phyloP scores from a whole-genome alignment of 306 rosid genomes.

The Arachis stenosperma region DNA sequence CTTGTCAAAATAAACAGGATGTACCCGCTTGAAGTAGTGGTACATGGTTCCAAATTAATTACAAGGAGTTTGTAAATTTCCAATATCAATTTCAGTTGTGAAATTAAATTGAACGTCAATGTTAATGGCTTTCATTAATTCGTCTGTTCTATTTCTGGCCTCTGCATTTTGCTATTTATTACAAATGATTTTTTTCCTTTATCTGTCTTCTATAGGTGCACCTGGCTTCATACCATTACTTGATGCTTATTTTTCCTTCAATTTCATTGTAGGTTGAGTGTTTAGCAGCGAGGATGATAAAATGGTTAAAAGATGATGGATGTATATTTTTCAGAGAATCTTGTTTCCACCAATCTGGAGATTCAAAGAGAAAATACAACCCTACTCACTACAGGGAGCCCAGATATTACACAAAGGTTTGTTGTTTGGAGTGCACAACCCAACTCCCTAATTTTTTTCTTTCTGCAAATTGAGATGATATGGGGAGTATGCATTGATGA shows the following conservation, averaged over 20 bases:
- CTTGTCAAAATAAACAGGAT: conserved; percentile 8
- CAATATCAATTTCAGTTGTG: conserved; percentile 3
- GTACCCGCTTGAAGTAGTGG: conserved; percentile 2
- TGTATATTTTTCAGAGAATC: conserved; percentile 90
- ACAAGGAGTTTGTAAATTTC: conserved; percentile 1
- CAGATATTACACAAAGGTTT: conserved; percentile 89
- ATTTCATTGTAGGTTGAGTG: conserved; percentile 58
- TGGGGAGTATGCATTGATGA: background rate
- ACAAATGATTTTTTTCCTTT: background rate
- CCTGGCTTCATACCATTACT: conserved; percentile 27
- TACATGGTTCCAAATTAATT: conserved; percentile 2
- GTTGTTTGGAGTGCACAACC: conserved; percentile 23
- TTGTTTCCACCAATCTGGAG: conserved; percentile 98
- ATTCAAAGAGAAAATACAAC: conserved; percentile 84
- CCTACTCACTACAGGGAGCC: conserved; percentile 99
- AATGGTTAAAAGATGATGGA: conserved; percentile 91
- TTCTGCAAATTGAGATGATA: conserved; percentile 1
- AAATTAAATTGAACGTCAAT: background rate
- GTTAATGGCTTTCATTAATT: conserved; percentile 4
- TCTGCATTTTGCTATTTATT: background rate
- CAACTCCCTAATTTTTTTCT: background rate
- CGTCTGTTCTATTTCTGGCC: background rate
- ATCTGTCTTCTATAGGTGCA: background rate
- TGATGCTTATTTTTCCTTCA: conserved; percentile 19
- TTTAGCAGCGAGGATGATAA: conserved; percentile 77